Evolutionary conservation across 805 yeast genomes (phyloP).

Genomic region (Saccharomycopsis javanensis): DNA sequence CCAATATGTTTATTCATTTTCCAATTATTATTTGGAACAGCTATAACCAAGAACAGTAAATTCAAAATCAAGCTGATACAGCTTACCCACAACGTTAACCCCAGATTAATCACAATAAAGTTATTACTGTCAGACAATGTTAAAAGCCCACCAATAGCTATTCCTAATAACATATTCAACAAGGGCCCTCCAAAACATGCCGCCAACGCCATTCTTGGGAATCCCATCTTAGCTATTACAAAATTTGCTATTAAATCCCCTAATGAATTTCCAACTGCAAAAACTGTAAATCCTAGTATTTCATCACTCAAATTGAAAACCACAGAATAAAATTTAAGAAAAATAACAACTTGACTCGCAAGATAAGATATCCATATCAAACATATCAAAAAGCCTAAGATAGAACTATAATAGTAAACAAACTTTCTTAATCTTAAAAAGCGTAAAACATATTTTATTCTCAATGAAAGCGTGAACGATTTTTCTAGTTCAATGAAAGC

Average conservation of each 20-base stretch:
- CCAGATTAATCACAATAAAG: conserved; percentile 15
- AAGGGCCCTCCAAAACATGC: conserved; percentile 95
- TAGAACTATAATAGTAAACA: not conserved
- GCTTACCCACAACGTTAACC: conserved; percentile 22
- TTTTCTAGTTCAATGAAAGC: not conserved
- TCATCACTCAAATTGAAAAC: conserved; percentile 61
- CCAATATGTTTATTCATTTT: conserved; percentile 23
- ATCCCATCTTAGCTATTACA: conserved; percentile 72
- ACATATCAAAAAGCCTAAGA: conserved; percentile 53
- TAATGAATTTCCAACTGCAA: conserved; percentile 86
- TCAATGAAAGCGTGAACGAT: not conserved
- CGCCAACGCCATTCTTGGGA: conserved; percentile 83
- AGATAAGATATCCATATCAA: conserved; percentile 59
- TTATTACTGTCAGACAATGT: conserved; percentile 24
- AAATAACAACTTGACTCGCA: conserved; percentile 60
- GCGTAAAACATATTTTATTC: not conserved
- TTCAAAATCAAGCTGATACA: conserved; percentile 21
- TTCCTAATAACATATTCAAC: conserved; percentile 64
- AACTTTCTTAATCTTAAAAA: not conserved
- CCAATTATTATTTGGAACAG: conserved; percentile 23
- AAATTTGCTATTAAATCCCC: conserved; percentile 84
- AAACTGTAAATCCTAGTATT: conserved; percentile 74
- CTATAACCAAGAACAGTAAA: conserved; percentile 21
- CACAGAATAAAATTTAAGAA: conserved; percentile 51
- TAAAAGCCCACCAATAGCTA: conserved; percentile 65